phyloP scores from a whole-genome alignment of 177 flowering plant species.

The Vitis hybrid region DNA sequence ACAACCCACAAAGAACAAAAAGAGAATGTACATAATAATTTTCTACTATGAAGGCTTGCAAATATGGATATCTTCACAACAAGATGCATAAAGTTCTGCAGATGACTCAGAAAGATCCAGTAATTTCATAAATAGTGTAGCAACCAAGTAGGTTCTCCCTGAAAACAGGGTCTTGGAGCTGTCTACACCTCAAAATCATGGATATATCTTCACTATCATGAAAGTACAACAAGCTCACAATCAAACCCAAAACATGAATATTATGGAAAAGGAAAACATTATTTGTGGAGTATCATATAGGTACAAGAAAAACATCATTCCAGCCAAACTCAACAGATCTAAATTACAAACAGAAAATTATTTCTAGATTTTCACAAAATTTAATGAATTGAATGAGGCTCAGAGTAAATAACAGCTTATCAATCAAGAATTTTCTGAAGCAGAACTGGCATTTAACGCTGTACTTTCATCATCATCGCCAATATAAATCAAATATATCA shows the following conservation, averaged over 20 bases:
- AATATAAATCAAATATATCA: neutral
- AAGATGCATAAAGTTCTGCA: neutral
- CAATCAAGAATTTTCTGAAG: constrained; percentile 90
- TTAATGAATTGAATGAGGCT: constrained; percentile 31
- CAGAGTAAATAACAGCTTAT: constrained; percentile 66
- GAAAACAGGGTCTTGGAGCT: constrained; percentile 25
- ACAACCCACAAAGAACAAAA: neutral
- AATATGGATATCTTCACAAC: neutral
- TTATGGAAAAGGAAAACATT: no score
- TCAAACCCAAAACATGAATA: no score
- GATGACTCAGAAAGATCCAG: constrained; percentile 12
- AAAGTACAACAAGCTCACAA: neutral
- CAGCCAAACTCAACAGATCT: neutral
- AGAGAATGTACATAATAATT: neutral
- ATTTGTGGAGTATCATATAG: no score
- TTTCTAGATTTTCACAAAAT: neutral
- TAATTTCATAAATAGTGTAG: constrained; percentile 9
- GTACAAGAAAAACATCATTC: neutral
- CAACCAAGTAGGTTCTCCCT: constrained; percentile 23
- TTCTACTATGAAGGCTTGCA: neutral
- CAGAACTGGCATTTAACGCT: constrained; percentile 95
- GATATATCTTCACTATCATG: constrained; percentile 11
- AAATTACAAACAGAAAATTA: neutral
- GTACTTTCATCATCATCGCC: constrained; percentile 61
- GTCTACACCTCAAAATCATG: constrained; percentile 20